Evolutionary conservation across 257 asterid genomes (phyloP).

Genomic region (Oldenlandia corymbosa): DNA sequence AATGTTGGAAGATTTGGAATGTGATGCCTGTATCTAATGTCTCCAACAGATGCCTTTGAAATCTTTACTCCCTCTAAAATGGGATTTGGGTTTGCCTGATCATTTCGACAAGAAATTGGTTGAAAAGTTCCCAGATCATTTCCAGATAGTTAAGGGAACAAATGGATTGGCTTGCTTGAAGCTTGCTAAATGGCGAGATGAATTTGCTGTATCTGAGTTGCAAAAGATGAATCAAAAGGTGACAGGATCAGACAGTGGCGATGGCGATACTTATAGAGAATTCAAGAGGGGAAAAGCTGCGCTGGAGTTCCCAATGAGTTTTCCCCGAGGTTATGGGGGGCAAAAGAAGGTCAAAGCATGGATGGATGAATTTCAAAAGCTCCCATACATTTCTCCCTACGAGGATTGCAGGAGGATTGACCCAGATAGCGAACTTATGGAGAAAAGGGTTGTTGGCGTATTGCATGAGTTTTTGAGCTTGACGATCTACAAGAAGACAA

Average conservation of each 20-base stretch:
- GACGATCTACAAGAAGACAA: constrained; percentile 82
- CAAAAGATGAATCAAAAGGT: constrained; percentile 69
- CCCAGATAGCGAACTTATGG: constrained; percentile 85
- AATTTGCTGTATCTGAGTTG: constrained; percentile 58
- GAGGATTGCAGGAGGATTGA: constrained; percentile 78
- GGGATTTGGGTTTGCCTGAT: constrained; percentile 92
- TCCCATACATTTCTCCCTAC: constrained; percentile 91
- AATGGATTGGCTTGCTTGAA: constrained; percentile 62
- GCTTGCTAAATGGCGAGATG: constrained; percentile 63
- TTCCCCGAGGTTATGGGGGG: constrained; percentile 90
- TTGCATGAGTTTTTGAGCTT: constrained; percentile 72
- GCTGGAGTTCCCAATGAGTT: constrained; percentile 80
- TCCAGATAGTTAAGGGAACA: constrained; percentile 54
- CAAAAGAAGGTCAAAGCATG: constrained; percentile 89
- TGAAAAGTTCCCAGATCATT: constrained; percentile 53
- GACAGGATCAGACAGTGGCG: constrained; percentile 17
- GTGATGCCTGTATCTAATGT: constrained; percentile 4
- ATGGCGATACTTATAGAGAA: constrained; percentile 36
- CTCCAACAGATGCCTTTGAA: constrained; percentile 61
- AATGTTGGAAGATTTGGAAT: too few species aligned
- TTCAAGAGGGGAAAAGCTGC: constrained; percentile 81
- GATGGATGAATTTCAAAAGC: constrained; percentile 95
- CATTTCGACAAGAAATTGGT: constrained; percentile 61
- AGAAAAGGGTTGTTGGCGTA: constrained; percentile 91
- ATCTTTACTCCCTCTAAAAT: constrained; percentile 64